Evolutionary conservation across 2,329 filamentous ascomycete species (phyloP), one percentile per base, ranked within the genome.

Genomic region (Fusarium drepaniforme): DNA sequence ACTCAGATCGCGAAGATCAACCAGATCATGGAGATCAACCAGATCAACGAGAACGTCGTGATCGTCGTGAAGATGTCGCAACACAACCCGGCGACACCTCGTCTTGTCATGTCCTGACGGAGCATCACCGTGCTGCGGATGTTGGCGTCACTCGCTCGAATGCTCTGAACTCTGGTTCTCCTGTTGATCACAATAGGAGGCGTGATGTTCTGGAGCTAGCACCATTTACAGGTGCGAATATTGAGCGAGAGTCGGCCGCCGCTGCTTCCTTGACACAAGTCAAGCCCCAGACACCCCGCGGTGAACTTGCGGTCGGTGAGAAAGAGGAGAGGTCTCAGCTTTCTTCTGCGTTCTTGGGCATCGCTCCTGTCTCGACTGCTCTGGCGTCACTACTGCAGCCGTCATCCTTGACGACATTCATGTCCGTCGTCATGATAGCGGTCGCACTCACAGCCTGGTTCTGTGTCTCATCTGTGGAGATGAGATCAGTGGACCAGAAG

Each of bases 401-500:
- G 44, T 18, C 62, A 64, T 33, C 28, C 38, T 25, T 64, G 62
- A 56, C 40, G 56, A 51, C 37, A 28, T 28, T 75, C 13, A 30
- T 58, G 57, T 42, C 69, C 16, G 53, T 75, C 46, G 56, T 51
- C 44, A 44, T 63, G 33, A 64, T 68, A 63, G 46, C 73, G 56
- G 61, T 67, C 35, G 69, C 62, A 23, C 59, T 69, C 44, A 18
- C 59, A 16, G 18, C 66, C n/a, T 75, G 73, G 73, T 73, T 65
- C 35, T 56, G n/a, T 38, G 8, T 60, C 40, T 44, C 42, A 8
- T 64, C 46, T 21, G 33, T 62, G 12, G 46, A 70, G 33, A 62
- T 63, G 37, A 49, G 53, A 56, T 23, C 21, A 7, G 40, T 28
- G 8, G 59, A 59, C 28, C 40, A 64, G 30, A 23, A 21, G 46